Percentiles rank a stretch among this genome's conserved stretches.
Evolutionary conservation across 2,329 filamentous ascomycete species (phyloP).

Genomic region (Botrytis byssoidea): DNA sequence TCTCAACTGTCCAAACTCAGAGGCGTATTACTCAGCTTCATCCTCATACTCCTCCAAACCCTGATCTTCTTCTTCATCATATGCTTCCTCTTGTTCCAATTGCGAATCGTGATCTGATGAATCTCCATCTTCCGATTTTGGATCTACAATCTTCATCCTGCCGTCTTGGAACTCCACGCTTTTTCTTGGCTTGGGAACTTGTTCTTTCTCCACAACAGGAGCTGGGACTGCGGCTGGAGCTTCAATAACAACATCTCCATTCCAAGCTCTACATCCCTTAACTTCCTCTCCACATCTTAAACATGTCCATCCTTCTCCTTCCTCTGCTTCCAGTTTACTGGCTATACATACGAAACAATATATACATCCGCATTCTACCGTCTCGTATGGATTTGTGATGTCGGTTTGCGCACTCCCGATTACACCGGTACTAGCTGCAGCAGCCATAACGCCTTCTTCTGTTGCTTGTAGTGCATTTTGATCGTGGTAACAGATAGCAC

Average conservation of each 20-base stretch:
- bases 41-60: constrained; percentile 6
- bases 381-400: constrained; percentile 93
- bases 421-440: constrained; percentile 66
- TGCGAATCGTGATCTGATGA: constrained; percentile 28
- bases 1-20: neutral
- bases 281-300: constrained; percentile 82
- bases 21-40: neutral
- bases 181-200: neutral
- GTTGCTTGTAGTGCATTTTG: constrained; percentile 71
- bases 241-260: constrained; percentile 76
- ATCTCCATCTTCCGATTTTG: neutral
- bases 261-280: constrained; percentile 87
- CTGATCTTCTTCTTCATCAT: constrained; percentile 34
- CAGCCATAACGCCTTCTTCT: constrained; percentile 74
- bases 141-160: neutral
- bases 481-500: constrained; percentile 94
- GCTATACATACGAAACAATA: constrained; percentile 98
- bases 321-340: constrained; percentile 83
- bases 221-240: constrained; percentile 29
- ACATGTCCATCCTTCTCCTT: constrained; percentile 92
- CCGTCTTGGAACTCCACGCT: constrained; percentile 9
- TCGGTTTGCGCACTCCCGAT: constrained; percentile 88
- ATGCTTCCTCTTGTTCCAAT: constrained; percentile 33
- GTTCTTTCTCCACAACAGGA: neutral
- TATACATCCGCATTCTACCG: constrained; percentile 82